Evolutionary conservation across 2,329 filamentous ascomycete genomes (phyloP).

Genomic region (Neopestalotiopsis sp.): DNA sequence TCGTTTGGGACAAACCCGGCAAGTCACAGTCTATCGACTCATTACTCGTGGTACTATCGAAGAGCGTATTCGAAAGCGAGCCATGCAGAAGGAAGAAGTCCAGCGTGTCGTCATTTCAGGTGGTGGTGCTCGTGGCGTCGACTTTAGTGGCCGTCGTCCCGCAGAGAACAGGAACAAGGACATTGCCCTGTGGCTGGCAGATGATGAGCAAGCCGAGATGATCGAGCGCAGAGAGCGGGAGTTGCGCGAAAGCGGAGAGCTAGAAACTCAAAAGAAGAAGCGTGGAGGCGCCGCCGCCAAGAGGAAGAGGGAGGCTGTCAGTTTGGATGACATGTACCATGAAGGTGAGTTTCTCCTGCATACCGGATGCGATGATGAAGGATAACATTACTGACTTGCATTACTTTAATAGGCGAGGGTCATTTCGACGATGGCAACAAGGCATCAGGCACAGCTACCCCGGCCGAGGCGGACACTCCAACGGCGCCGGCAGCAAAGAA

Average conservation of each 20-base stretch:
- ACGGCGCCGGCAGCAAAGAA: constrained; percentile 58
- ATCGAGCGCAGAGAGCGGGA: constrained; percentile 94
- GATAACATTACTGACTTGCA: constrained; percentile 35
- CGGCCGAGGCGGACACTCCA: constrained; percentile 62
- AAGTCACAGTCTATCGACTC: constrained; percentile 96
- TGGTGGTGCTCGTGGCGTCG: constrained; percentile 83
- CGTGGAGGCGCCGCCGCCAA: constrained; percentile 55
- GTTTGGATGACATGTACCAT: constrained; percentile 97
- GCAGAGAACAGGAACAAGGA: constrained; percentile 95
- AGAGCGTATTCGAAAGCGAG: constrained; percentile 95
- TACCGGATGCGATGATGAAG: neutral
- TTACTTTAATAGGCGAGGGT: constrained; percentile 74
- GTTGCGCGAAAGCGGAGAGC: constrained; percentile 73
- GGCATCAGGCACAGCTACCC: constrained; percentile 84
- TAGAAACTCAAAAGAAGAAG: constrained; percentile 66
- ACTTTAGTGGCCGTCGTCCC: constrained; percentile 90
- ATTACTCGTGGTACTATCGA: constrained; percentile 97
- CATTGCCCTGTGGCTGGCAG: constrained; percentile 97
- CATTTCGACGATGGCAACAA: constrained; percentile 91
- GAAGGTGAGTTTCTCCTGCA: constrained; percentile 74
- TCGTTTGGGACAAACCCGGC: constrained; percentile 92
- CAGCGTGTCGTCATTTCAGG: constrained; percentile 96
- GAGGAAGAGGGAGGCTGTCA: constrained; percentile 63
- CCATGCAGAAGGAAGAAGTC: constrained; percentile 97
- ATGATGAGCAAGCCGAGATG: constrained; percentile 93